These are phyloP conservation scores for Cairneyella variabilis DNA, from an alignment of 495 filamentous ascomycete species.

Conservation along the genomic window DNA sequence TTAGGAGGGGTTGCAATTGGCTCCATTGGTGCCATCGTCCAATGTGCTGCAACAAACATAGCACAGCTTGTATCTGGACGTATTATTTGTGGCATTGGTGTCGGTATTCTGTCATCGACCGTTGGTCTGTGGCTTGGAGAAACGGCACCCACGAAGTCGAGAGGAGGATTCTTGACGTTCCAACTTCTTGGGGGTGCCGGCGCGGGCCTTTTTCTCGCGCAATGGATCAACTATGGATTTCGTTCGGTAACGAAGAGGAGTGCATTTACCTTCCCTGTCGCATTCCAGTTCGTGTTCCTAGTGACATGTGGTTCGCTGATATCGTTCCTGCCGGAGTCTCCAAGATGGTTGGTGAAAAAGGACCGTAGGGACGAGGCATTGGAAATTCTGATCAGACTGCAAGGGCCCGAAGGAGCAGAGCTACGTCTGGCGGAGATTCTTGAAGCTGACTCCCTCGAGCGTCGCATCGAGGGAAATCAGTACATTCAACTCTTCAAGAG, in stretches of 20 bases:
- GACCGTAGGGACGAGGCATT: conserved; percentile 33
- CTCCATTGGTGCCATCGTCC: neutral
- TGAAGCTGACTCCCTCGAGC: conserved; percentile 17
- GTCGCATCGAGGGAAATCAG: conserved; percentile 31
- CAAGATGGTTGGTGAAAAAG: conserved; percentile 38
- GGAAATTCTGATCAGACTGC: conserved; percentile 35
- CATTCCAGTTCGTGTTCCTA: conserved; percentile 34
- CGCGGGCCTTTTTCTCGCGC: neutral
- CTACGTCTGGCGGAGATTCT: neutral
- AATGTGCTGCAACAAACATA: neutral
- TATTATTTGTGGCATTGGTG: neutral
- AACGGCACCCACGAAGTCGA: neutral
- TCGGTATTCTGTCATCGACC: neutral
- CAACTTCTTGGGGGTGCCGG: neutral
- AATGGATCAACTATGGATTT: conserved; percentile 4
- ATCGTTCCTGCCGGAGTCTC: conserved; percentile 40
- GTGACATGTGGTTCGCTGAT: conserved; percentile 26
- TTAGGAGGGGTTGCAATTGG: neutral
- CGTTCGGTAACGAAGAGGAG: neutral
- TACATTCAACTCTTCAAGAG: conserved; percentile 33
- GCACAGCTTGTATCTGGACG: neutral
- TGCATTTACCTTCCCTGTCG: conserved; percentile 29
- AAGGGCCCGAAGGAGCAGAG: conserved; percentile 30
- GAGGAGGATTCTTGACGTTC: neutral
- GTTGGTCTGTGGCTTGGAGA: conserved; percentile 3